Percentiles rank a stretch among this genome's conserved stretches.
Conservation (phyloP, 495 filamentous ascomycete species). For the Aspergillus haitiensis region DNA sequence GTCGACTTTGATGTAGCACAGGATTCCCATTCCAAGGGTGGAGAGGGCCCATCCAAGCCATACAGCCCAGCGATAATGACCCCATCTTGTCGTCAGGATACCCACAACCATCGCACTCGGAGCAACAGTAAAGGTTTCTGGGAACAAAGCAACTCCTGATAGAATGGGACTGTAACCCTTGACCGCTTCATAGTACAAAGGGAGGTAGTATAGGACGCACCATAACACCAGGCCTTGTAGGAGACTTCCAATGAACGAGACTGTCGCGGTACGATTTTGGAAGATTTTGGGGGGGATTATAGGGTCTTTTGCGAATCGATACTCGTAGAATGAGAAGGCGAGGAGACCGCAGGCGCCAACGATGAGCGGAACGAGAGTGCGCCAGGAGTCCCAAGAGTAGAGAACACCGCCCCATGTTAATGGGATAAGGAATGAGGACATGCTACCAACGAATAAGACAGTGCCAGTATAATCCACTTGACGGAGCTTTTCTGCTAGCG, state of each 20-base stretch:
- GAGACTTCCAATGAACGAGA: constrained; percentile 45
- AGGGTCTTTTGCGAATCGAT: constrained; percentile 39
- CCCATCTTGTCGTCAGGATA: constrained; percentile 42
- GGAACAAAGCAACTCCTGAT: constrained; percentile 48
- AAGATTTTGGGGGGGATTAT: constrained; percentile 54
- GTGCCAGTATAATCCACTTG: constrained; percentile 57
- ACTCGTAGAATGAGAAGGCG: constrained; percentile 26
- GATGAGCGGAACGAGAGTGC: constrained; percentile 45
- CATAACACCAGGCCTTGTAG: constrained; percentile 55
- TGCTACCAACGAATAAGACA: constrained; percentile 48
- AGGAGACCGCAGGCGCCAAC: constrained; percentile 24
- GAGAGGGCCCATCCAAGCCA: constrained; percentile 55
- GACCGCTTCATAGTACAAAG: constrained; percentile 55
- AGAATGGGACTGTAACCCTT: constrained; percentile 49
- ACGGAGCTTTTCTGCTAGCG: constrained; percentile 33
- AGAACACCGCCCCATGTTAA: constrained; percentile 57
- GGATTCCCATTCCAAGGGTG: constrained; percentile 48
- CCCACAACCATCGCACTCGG: constrained; percentile 53
- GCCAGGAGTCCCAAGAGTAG: constrained; percentile 53
- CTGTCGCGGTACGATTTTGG: constrained; percentile 46
- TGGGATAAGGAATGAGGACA: constrained; percentile 51
- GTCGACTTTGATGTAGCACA: constrained; percentile 46
- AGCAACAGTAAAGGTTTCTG: constrained; percentile 53
- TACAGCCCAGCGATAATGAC: constrained; percentile 51
- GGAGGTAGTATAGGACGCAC: constrained; percentile 50